A percentile compares a stretch with the other conserved stretches of the same genome.
phyloP scores from a whole-genome alignment of 176 grass and related monocot species.

The Neostapfia colusana region DNA sequence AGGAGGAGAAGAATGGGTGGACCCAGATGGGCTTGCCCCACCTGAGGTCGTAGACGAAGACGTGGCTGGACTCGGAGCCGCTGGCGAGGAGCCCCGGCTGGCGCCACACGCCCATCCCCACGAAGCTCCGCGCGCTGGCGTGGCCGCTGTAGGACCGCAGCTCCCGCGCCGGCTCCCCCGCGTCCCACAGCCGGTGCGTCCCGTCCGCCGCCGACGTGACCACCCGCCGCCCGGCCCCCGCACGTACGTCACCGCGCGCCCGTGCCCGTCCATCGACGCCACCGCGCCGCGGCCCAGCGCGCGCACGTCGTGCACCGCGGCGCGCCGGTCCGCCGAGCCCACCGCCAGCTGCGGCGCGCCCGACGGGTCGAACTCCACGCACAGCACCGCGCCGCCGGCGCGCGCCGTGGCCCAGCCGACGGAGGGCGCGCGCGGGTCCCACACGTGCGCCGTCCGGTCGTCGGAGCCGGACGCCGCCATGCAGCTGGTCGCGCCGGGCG shows the following conservation, averaged over 20 bases:
- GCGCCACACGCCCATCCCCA: conserved; percentile 89
- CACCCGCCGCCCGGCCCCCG: conserved; percentile 60
- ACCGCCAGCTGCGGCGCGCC: conserved; percentile 63
- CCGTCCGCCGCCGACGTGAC: conserved; percentile 80
- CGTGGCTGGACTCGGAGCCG: conserved; percentile 81
- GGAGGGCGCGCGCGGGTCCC: conserved; percentile 49
- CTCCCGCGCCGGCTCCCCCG: conserved; percentile 27
- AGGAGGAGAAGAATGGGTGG: conserved; percentile 46
- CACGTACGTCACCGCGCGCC: conserved; percentile 73
- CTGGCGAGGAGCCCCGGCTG: conserved; percentile 58
- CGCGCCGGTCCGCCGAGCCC: conserved; percentile 73
- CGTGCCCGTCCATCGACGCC: conserved; percentile 58
- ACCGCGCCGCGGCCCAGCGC: conserved; percentile 58
- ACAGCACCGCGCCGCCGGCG: conserved; percentile 48
- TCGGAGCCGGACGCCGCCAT: conserved; percentile 80
- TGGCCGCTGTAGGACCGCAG: conserved; percentile 79
- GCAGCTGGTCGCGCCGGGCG: conserved; percentile 6
- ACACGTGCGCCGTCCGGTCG: too few species aligned
- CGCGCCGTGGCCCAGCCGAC: conserved; percentile 46
- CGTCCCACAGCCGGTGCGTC: conserved; percentile 75
- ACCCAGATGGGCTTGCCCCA: conserved; percentile 88
- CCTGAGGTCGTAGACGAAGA: conserved; percentile 91
- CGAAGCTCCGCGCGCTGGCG: conserved; percentile 73
- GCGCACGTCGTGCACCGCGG: conserved; percentile 72
- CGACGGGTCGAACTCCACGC: conserved; percentile 75